Evolutionary conservation across 1,284 basidiomycete genomes (phyloP).

Genomic region (Tetrapyrgos nigripes): DNA sequence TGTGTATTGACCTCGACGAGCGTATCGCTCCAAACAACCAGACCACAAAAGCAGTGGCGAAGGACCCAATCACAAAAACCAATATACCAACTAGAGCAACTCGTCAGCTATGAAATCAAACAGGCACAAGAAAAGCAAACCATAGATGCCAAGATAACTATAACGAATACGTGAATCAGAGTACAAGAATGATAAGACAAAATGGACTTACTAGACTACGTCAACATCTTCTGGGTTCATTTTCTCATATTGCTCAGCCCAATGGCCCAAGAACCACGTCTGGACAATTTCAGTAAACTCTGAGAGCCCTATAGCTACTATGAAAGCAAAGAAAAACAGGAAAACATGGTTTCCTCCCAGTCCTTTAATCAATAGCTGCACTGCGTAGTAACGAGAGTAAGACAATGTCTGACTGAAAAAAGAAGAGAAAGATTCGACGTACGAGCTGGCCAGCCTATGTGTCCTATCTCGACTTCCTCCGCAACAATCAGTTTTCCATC

Average conservation of each 20-base stretch:
- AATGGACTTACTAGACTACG: conserved; percentile 43
- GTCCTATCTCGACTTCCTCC: conserved; percentile 65
- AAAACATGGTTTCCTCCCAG: conserved; percentile 26
- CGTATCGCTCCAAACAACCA: conserved; percentile 40
- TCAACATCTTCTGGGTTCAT: conserved; percentile 41
- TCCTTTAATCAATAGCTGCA: conserved; percentile 31
- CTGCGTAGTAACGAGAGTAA: conserved; percentile 25
- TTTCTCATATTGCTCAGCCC: conserved; percentile 53
- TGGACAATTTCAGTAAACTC: conserved; percentile 45
- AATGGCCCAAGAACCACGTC: conserved; percentile 65
- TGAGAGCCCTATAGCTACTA: conserved; percentile 33
- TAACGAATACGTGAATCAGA: background rate
- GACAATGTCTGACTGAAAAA: conserved; percentile 18
- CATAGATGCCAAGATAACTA: conserved; percentile 56
- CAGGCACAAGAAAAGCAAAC: conserved; percentile 13
- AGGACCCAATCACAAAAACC: background rate
- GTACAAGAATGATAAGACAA: background rate
- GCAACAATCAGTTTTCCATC: conserved; percentile 57
- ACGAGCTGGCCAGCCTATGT: conserved; percentile 55
- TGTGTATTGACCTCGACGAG: conserved; percentile 59
- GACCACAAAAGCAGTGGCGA: conserved; percentile 9
- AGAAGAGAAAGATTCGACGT: conserved; percentile 13
- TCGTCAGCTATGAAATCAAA: background rate
- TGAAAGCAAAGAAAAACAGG: conserved; percentile 24
- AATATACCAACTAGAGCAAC: background rate